A percentile compares a stretch with the other conserved stretches of the same genome.
These are phyloP conservation scores for Cydonia oblonga DNA, from an alignment of 331 rosid species.

Conservation along the genomic window DNA sequence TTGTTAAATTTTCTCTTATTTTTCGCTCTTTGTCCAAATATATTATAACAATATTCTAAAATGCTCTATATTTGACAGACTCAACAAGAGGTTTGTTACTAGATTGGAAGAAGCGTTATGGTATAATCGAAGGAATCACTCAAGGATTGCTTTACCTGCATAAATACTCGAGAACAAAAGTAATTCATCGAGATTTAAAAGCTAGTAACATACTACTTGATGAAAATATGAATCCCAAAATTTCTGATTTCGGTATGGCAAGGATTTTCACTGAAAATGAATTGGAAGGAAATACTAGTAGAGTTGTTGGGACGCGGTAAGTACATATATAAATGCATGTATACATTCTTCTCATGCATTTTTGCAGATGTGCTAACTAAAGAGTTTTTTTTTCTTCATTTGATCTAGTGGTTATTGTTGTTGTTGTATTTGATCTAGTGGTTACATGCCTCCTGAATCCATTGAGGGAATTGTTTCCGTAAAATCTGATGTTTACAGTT, in stretches of 20 bases:
- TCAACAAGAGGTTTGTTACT: neutral
- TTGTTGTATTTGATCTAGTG: neutral
- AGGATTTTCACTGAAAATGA: neutral
- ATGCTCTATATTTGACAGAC: neutral
- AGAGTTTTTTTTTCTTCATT: neutral
- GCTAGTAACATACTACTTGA: neutral
- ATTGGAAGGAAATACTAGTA: neutral
- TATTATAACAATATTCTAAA: neutral
- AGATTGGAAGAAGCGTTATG: neutral
- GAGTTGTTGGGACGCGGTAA: neutral
- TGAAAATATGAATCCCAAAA: neutral
- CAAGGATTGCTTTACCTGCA: slow-evolving; percentile 6
- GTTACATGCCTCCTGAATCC: neutral
- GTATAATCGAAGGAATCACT: slow-evolving; percentile 1
- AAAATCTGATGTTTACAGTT: neutral
- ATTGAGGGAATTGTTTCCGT: neutral
- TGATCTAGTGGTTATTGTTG: neutral
- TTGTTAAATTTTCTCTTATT: neutral
- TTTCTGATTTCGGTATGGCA: neutral
- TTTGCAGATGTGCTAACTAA: neutral
- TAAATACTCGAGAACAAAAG: neutral
- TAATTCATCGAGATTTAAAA: neutral
- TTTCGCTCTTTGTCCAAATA: neutral
- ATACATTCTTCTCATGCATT: neutral
- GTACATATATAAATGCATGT: neutral